phyloP scores from a whole-genome alignment of 1,284 basidiomycete genomes.

The Leccinum cinnamomeum region DNA sequence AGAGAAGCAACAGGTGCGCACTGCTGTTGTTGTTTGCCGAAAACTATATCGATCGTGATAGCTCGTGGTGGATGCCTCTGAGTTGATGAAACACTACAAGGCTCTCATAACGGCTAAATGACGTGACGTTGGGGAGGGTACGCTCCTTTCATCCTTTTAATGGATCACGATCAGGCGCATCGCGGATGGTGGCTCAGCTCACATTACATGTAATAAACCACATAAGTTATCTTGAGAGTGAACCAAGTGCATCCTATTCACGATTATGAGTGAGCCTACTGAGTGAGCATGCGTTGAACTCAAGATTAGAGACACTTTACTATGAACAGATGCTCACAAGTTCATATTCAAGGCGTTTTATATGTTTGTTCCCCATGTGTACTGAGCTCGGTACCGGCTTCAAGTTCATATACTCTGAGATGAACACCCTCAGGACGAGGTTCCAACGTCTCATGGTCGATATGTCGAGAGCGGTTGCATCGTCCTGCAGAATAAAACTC shows the following conservation, averaged over 20 bases:
- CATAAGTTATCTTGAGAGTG: neutral
- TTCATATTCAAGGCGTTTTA: conserved; percentile 25
- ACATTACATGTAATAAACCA: conserved; percentile 4
- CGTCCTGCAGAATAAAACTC: conserved; percentile 59
- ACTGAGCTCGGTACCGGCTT: conserved; percentile 38
- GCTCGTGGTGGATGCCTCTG: conserved; percentile 43
- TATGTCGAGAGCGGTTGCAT: conserved; percentile 83
- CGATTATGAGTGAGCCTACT: conserved; percentile 24
- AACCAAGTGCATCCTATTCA: neutral
- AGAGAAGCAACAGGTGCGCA: conserved; percentile 42
- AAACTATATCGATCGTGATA: conserved; percentile 18
- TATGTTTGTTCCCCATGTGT: conserved; percentile 9
- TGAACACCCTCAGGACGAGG: conserved; percentile 83
- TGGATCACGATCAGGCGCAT: neutral
- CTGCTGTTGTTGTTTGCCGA: neutral
- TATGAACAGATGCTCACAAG: conserved; percentile 25
- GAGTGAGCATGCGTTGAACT: conserved; percentile 9
- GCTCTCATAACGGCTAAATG: conserved; percentile 36
- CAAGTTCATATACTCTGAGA: conserved; percentile 88
- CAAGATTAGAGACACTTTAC: neutral
- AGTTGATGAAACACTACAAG: conserved; percentile 48
- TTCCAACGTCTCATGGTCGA: conserved; percentile 90
- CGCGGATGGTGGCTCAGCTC: neutral
- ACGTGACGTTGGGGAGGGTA: neutral
- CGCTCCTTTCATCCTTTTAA: neutral